Evolutionary conservation across 177 flowering plant genomes (phyloP).

Genomic region (Vitis hybrid): DNA sequence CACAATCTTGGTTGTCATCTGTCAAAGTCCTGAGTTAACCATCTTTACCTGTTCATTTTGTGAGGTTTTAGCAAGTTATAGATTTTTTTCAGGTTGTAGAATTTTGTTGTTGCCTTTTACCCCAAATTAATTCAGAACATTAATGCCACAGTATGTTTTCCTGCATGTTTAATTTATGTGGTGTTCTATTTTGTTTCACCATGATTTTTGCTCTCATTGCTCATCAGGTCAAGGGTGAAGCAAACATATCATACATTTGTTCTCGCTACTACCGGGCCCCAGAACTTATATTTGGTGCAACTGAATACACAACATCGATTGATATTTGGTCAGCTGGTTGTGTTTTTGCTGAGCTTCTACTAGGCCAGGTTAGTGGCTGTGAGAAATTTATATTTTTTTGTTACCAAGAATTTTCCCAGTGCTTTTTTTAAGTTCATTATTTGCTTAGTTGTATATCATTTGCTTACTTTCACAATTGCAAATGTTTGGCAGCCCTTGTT

Average conservation of each 20-base stretch:
- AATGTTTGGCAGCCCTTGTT: conserved; percentile 61
- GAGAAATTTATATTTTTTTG: background rate
- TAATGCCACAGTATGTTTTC: background rate
- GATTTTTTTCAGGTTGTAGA: too few relatives aligned
- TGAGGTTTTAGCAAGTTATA: too few relatives aligned
- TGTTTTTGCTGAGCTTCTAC: conserved; percentile 91
- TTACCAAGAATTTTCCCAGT: background rate
- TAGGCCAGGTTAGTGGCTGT: conserved; percentile 65
- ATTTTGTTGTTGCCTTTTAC: too few relatives aligned
- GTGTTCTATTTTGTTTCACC: background rate
- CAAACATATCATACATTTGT: conserved; percentile 88
- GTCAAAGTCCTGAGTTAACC: too few relatives aligned
- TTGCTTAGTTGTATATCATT: background rate
- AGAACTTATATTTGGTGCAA: conserved; percentile 95
- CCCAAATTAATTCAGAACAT: too few relatives aligned
- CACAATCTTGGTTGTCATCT: too few relatives aligned
- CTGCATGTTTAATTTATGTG: background rate
- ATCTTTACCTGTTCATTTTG: too few relatives aligned
- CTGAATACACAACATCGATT: conserved; percentile 85
- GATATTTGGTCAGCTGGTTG: conserved; percentile 98
- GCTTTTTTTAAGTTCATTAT: background rate
- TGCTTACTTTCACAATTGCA: conserved; percentile 14
- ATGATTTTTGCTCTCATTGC: background rate
- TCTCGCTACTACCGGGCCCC: conserved; percentile 94
- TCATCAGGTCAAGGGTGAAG: conserved; percentile 79